phyloP scores from a whole-genome alignment of 179 eudicot species.

The Vitellaria paradoxa region DNA sequence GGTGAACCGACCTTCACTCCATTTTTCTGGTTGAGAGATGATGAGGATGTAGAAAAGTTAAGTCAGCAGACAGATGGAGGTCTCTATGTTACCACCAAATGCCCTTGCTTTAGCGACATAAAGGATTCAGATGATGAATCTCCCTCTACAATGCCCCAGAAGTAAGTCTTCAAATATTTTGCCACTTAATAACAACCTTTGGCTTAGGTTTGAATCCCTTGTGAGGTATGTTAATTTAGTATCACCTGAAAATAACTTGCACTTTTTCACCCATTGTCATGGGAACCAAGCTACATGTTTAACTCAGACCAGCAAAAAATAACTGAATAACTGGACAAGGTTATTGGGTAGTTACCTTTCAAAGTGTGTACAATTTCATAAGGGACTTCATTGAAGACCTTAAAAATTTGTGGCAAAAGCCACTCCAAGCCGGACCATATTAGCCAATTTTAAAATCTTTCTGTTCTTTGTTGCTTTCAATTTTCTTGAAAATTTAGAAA shows the following conservation, averaged over 20 bases:
- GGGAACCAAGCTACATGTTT: background rate
- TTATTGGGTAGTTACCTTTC: background rate
- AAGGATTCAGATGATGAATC: slow-evolving; percentile 85
- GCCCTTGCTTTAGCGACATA: slow-evolving; percentile 80
- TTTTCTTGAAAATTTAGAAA: background rate
- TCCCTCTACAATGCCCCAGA: slow-evolving; percentile 25
- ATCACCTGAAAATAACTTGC: background rate
- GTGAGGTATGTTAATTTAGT: background rate
- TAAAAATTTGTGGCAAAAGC: background rate
- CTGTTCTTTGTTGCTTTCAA: background rate
- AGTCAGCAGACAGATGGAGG: slow-evolving; percentile 51
- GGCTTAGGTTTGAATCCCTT: background rate
- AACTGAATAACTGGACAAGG: background rate
- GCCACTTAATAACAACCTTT: background rate
- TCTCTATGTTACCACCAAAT: slow-evolving; percentile 47
- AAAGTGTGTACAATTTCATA: background rate
- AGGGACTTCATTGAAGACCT: background rate
- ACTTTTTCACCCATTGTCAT: background rate
- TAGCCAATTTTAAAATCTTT: background rate
- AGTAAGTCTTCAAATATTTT: slow-evolving; percentile 33
- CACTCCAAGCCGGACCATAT: background rate
- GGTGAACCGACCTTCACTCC: slow-evolving; percentile 48
- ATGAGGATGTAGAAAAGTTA: slow-evolving; percentile 52
- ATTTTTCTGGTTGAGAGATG: slow-evolving; percentile 93
- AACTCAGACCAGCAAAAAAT: background rate